A percentile compares a stretch with the other conserved stretches of the same genome.
Conservation (phyloP, 192 early-diverging fungal genomes). For the Coemansia sp. region DNA sequence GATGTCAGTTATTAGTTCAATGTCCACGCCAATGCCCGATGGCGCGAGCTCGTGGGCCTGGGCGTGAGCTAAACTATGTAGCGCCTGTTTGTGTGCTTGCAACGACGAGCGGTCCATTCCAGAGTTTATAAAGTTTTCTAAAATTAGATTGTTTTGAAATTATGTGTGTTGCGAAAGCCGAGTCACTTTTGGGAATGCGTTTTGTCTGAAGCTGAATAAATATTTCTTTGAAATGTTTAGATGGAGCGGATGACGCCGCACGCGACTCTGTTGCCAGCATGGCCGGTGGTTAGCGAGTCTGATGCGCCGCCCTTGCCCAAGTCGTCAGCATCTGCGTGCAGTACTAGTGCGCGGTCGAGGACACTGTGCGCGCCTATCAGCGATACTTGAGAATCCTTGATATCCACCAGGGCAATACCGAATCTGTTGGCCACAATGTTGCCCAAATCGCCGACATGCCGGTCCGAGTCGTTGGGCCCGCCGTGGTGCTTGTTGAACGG, state of each 20-base stretch:
- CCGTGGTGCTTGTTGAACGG: constrained; percentile 76
- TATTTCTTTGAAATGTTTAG: no score
- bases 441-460: constrained; percentile 91
- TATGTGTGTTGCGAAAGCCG: neutral
- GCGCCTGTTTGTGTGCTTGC: constrained; percentile 12
- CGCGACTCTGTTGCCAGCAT: constrained; percentile 79
- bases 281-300: constrained; percentile 75
- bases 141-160: neutral
- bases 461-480: constrained; percentile 62
- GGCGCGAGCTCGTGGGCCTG: constrained; percentile 15
- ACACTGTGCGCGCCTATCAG: constrained; percentile 73
- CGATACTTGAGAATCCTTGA: constrained; percentile 62
- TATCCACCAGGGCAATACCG: constrained; percentile 59
- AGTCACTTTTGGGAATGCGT: constrained; percentile 2
- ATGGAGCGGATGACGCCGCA: constrained; percentile 84
- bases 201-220: neutral
- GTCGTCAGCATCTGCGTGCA: constrained; percentile 84
- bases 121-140: neutral
- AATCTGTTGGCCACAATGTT: constrained; percentile 65
- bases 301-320: constrained; percentile 73
- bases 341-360: constrained; percentile 80
- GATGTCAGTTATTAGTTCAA: constrained; percentile 81
- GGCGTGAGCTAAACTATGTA: constrained; percentile 17
- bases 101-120: constrained; percentile 14
- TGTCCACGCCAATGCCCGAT: constrained; percentile 80